phyloP scores from a whole-genome alignment of 768 basidiomycete genomes.

The Hortiboletus flavorubellus region DNA sequence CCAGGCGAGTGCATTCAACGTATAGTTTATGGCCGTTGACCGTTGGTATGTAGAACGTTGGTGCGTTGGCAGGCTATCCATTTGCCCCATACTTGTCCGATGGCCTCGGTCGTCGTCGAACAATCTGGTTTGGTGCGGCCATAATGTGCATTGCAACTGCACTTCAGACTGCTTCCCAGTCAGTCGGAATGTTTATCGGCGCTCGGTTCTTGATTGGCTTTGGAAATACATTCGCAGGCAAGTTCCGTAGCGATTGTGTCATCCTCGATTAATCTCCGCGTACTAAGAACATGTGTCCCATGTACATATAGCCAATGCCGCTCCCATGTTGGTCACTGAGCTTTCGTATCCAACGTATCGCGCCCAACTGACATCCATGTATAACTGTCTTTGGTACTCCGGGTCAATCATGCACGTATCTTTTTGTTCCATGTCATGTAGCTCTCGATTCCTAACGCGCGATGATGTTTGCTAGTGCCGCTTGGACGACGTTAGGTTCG shows the following conservation, averaged over 20 bases:
- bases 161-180: conserved; percentile 65
- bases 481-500: conserved; percentile 82
- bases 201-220: conserved; percentile 78
- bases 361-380: conserved; percentile 69
- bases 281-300: neutral
- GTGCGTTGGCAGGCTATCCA: conserved; percentile 65
- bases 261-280: too few relatives aligned
- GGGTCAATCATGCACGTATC: conserved; percentile 66
- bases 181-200: conserved; percentile 78
- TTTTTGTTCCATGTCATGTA: neutral
- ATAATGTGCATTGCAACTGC: conserved; percentile 69
- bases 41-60: conserved; percentile 53
- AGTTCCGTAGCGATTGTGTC: conserved; percentile 13
- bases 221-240: conserved; percentile 66
- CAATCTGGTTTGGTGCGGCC: conserved; percentile 63
- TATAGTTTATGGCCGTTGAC: neutral
- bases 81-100: conserved; percentile 72
- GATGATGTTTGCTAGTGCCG: conserved; percentile 42
- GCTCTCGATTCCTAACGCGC: neutral
- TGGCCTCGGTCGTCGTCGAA: conserved; percentile 60
- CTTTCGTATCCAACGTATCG: conserved; percentile 80
- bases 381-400: conserved; percentile 85
- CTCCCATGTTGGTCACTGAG: conserved; percentile 82
- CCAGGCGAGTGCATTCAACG: conserved; percentile 40
- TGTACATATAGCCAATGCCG: conserved; percentile 50